phyloP scores from a whole-genome alignment of 352 stramenopile genomes.

The Phytophthora sojae region DNA sequence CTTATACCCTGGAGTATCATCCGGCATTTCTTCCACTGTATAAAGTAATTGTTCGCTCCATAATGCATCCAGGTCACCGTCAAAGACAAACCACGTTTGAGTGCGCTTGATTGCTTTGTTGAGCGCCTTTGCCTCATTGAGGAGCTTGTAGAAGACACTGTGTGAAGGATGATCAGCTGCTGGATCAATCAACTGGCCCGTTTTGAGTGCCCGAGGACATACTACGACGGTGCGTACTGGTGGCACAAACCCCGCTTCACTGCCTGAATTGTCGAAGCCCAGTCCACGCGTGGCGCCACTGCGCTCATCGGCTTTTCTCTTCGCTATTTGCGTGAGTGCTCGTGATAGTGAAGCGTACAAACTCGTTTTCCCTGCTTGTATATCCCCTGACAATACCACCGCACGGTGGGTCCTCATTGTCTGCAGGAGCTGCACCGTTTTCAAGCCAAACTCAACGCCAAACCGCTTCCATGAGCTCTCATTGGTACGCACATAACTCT shows the following conservation, averaged over 20 bases:
- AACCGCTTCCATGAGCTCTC: conserved; percentile 40
- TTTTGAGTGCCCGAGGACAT: conserved; percentile 47
- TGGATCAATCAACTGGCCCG: conserved; percentile 43
- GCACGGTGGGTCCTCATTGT: conserved; percentile 30
- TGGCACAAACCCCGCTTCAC: conserved; percentile 8
- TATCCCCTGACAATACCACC: conserved; percentile 52
- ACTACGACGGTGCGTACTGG: conserved; percentile 46
- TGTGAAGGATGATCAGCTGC: conserved; percentile 22
- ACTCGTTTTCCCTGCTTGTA: conserved; percentile 63
- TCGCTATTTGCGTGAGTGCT: conserved; percentile 32
- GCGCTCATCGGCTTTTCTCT: conserved; percentile 1
- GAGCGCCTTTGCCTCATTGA: conserved; percentile 55
- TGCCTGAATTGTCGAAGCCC: background rate
- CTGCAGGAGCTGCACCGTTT: conserved; percentile 59
- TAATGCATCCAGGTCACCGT: conserved; percentile 53
- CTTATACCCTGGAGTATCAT: conserved; percentile 12
- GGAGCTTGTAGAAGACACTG: conserved; percentile 48
- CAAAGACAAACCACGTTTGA: conserved; percentile 73
- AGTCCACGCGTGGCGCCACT: background rate
- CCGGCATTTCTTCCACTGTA: conserved; percentile 31
- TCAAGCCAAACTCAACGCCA: conserved; percentile 43
- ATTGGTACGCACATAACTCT: conserved; percentile 26
- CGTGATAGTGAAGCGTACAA: conserved; percentile 52
- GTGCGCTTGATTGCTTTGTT: conserved; percentile 19
- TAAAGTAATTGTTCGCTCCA: conserved; percentile 68